A percentile compares a stretch with the other conserved stretches of the same genome.
Conservation (phyloP, 1,284 basidiomycete species). For the Leccinum laetum region DNA sequence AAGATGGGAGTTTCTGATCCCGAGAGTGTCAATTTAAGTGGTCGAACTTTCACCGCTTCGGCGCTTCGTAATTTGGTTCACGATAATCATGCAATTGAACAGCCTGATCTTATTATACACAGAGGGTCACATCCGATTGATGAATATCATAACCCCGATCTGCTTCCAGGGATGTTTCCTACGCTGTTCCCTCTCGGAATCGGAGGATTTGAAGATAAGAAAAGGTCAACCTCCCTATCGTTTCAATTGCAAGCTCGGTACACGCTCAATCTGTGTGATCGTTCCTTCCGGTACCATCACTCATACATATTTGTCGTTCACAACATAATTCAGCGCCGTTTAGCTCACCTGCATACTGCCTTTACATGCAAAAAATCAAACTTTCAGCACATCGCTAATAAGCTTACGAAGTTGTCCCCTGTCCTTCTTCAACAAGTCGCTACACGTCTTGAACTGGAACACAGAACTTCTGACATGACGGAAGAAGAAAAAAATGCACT, state of each 20-base stretch:
- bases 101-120: background rate
- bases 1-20: background rate
- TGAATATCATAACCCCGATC: background rate
- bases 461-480: background rate
- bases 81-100: too few relatives aligned
- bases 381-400: background rate
- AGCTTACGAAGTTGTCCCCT: background rate
- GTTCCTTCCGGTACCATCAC: constrained; percentile 10
- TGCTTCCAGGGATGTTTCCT: background rate
- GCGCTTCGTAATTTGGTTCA: background rate
- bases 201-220: background rate
- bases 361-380: constrained; percentile 1
- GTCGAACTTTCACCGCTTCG: background rate
- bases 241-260: background rate
- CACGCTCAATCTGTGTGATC: background rate
- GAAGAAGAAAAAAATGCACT: constrained; percentile 1
- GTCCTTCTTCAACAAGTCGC: background rate
- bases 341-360: constrained; percentile 8
- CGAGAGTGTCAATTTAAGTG: background rate
- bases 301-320: constrained; percentile 7
- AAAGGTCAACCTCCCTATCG: background rate
- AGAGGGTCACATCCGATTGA: background rate
- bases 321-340: constrained; percentile 4
- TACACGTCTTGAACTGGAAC: constrained; percentile 1
- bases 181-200: background rate